These are phyloP conservation scores for Diophrys sp. DNA, from an alignment of 73 alveolate species.

Conservation along the genomic window DNA sequence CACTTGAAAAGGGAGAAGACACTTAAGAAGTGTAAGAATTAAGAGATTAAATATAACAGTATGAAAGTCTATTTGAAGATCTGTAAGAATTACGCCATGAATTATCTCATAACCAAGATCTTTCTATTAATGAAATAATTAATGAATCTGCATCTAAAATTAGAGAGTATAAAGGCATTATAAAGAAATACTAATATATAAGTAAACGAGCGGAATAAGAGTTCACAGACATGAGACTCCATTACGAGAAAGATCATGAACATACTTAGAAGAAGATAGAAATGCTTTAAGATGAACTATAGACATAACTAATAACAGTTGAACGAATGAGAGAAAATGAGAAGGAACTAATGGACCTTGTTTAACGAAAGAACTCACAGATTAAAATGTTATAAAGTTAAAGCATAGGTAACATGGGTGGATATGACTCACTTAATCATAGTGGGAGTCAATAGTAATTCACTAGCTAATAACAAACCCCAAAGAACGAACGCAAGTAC, in stretches of 20 bases:
- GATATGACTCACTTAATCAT: no score
- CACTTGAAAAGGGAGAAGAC: slow-evolving; percentile 4
- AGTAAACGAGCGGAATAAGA: not conserved
- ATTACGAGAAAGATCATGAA: not conserved
- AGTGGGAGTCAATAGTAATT: no score
- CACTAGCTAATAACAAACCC: no score
- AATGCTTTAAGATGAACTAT: not conserved
- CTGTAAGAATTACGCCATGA: no score
- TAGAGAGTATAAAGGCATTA: no score
- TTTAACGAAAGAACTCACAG: not conserved
- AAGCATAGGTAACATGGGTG: no score
- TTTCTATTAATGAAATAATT: not conserved
- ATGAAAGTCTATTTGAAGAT: no score
- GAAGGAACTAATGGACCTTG: not conserved
- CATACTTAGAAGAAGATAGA: not conserved
- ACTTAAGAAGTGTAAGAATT: not conserved
- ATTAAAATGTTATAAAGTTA: no score
- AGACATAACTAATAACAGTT: not conserved
- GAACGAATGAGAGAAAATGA: not conserved
- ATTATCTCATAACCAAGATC: not conserved
- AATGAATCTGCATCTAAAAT: not conserved
- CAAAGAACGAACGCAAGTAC: no score
- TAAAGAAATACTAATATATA: no score
- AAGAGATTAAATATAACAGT: not conserved
- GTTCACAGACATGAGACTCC: not conserved